A percentile compares a stretch with the other conserved stretches of the same genome.
Conservation (phyloP, 495 filamentous ascomycete genomes). For the Lasiosphaeria ovina region DNA sequence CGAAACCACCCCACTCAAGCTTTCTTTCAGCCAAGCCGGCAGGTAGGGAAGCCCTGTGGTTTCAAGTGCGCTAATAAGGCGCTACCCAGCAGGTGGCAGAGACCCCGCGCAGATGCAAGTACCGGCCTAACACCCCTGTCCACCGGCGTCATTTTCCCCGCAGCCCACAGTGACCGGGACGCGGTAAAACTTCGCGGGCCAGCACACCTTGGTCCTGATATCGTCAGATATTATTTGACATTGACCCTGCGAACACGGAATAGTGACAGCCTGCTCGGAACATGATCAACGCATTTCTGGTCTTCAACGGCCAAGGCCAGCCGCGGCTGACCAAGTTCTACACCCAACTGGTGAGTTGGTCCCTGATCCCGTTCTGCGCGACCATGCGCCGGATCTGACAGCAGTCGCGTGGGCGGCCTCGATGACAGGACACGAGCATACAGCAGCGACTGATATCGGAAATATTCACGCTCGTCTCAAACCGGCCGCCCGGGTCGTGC, state of each 20-base stretch:
- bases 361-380: conserved; percentile 10
- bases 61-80: neutral
- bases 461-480: conserved; percentile 94
- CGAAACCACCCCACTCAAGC: conserved; percentile 18
- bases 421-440: conserved; percentile 78
- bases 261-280: conserved; percentile 14
- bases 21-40: conserved; percentile 11
- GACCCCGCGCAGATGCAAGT: neutral
- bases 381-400: neutral
- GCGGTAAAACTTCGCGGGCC: neutral
- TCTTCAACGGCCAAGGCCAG: conserved; percentile 98
- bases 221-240: neutral
- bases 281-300: conserved; percentile 99
- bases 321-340: conserved; percentile 98
- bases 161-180: neutral
- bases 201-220: neutral
- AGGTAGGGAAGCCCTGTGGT: neutral
- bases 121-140: neutral
- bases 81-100: neutral
- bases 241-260: neutral
- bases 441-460: conserved; percentile 95
- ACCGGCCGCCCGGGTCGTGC: conserved; percentile 82
- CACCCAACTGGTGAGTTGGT: conserved; percentile 76
- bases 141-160: neutral
- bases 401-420: neutral